Evolutionary conservation across 139 green algal genomes (phyloP).

Genomic region (Coccomyxa sp.): DNA sequence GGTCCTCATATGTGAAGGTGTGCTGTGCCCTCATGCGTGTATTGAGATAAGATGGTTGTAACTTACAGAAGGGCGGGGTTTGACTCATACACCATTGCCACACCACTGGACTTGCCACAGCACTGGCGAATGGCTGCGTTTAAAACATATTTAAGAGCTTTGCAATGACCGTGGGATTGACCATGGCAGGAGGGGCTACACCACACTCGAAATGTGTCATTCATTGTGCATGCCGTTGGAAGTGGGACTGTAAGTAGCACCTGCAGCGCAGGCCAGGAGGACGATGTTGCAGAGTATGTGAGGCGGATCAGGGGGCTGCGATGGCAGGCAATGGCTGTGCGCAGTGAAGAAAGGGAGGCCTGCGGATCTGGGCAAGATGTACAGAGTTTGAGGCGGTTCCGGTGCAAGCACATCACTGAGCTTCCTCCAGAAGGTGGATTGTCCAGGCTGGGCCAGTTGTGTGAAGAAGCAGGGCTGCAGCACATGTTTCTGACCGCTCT

Average conservation of each 20-base stretch:
- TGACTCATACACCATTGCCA: no score
- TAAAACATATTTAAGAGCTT: no score
- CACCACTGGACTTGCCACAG: no score
- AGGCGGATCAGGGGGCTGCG: slow-evolving; percentile 1
- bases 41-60: neutral
- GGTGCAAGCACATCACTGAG: slow-evolving; percentile 23
- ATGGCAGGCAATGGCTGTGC: slow-evolving; percentile 4
- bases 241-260: neutral
- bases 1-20: neutral
- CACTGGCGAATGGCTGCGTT: no score
- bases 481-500: slow-evolving; percentile 59
- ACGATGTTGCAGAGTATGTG: slow-evolving; percentile 16
- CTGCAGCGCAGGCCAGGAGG: neutral
- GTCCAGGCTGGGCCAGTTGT: slow-evolving; percentile 46
- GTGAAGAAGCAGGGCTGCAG: slow-evolving; percentile 46
- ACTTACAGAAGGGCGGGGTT: no score
- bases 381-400: neutral
- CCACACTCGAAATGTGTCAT: neutral
- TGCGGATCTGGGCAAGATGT: neutral
- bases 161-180: neutral
- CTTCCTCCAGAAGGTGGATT: slow-evolving; percentile 53
- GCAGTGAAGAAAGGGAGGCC: neutral
- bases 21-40: neutral
- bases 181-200: neutral
- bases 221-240: neutral